phyloP scores from a whole-genome alignment of 768 basidiomycete species.

The Rhodotorula toruloides region DNA sequence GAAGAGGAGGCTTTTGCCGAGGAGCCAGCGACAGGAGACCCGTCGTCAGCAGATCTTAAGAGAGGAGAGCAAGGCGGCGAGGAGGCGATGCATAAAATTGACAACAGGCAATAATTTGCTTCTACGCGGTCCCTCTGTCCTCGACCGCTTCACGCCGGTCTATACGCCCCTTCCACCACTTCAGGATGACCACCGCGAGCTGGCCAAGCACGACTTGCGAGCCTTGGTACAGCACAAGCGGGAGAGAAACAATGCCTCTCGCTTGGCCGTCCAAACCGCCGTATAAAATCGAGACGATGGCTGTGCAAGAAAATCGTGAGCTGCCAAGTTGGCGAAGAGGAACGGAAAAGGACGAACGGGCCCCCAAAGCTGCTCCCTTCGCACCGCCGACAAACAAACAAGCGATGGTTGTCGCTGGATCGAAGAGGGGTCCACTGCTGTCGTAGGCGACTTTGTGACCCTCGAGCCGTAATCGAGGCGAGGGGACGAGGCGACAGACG shows the following conservation, averaged over 20 bases:
- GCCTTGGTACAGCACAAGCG: conserved; percentile 45
- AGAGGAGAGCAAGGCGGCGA: too few relatives aligned
- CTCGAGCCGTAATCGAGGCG: neutral
- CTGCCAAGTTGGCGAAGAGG: too few relatives aligned
- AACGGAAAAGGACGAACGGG: conserved; percentile 1
- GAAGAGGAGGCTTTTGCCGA: too few relatives aligned
- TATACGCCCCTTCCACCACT: conserved; percentile 33
- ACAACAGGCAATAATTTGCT: too few relatives aligned
- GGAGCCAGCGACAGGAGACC: too few relatives aligned
- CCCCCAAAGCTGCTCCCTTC: conserved; percentile 31
- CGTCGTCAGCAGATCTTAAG: too few relatives aligned
- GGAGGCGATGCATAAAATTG: too few relatives aligned
- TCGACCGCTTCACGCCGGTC: conserved; percentile 3
- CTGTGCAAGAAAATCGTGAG: neutral
- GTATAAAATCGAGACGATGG: conserved; percentile 42
- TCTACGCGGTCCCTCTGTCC: neutral
- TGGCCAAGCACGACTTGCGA: conserved; percentile 43
- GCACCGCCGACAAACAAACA: conserved; percentile 23
- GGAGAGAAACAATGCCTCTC: conserved; percentile 40
- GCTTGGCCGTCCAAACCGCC: conserved; percentile 33
- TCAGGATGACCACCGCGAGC: conserved; percentile 39
- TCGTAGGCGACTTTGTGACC: neutral
- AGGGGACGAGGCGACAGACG: conserved; percentile 17
- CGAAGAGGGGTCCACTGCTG: conserved; percentile 8
- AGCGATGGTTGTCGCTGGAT: conserved; percentile 15